These are phyloP conservation scores for Angomonas ambiguus DNA, from an alignment of 208 protist genomes.

Conservation along the genomic window DNA sequence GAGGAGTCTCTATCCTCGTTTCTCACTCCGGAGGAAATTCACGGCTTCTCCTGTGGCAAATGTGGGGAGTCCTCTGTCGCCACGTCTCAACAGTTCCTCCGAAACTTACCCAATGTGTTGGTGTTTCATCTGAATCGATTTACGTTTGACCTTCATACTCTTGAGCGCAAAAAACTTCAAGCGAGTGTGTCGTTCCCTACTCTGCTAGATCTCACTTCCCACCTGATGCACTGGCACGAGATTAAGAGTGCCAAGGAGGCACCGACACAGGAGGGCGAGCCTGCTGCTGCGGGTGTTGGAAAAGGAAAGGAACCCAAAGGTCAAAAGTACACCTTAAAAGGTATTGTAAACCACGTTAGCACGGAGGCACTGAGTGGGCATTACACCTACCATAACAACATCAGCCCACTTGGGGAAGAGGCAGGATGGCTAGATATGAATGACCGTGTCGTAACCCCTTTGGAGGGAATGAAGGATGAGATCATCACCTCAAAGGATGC, in stretches of 20 bases:
- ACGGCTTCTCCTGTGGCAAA: conserved; percentile 65
- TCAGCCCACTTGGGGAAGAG: not conserved
- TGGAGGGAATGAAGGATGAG: conserved; percentile 39
- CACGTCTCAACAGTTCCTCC: conserved; percentile 69
- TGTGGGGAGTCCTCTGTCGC: conserved; percentile 46
- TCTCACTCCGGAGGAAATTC: conserved; percentile 54
- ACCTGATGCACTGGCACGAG: conserved; percentile 51
- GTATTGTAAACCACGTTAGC: conserved; percentile 72
- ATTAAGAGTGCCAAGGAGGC: conserved; percentile 15
- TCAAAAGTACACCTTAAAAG: conserved; percentile 52
- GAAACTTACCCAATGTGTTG: conserved; percentile 67
- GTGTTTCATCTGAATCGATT: conserved; percentile 78
- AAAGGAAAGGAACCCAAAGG: not conserved
- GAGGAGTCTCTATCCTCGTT: conserved; percentile 57
- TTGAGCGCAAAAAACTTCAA: conserved; percentile 63
- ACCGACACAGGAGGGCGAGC: not conserved
- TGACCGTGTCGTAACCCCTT: conserved; percentile 48
- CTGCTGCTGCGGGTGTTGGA: not conserved
- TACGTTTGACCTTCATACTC: conserved; percentile 57
- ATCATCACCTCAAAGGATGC: conserved; percentile 41
- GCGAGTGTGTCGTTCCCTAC: conserved; percentile 42
- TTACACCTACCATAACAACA: conserved; percentile 68
- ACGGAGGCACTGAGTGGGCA: conserved; percentile 62
- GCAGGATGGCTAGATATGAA: conserved; percentile 64
- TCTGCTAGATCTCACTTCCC: conserved; percentile 52